phyloP scores from a whole-genome alignment of 306 rosid genomes.

The Abrus pulchellus region DNA sequence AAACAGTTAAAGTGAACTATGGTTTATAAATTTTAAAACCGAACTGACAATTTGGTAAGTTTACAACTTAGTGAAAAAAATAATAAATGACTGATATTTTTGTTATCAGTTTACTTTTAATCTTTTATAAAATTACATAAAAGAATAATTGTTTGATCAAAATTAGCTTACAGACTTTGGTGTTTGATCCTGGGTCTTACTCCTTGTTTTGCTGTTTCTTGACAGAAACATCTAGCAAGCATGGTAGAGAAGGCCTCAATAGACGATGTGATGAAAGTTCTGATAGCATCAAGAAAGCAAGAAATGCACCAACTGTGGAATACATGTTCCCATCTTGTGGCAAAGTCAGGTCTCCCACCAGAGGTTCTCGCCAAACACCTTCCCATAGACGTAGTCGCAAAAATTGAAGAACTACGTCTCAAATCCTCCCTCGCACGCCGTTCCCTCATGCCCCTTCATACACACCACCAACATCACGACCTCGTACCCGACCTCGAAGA shows the following conservation, averaged over 20 bases:
- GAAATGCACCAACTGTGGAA: constrained; percentile 99
- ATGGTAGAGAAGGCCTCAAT: constrained; percentile 98
- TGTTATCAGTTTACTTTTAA: too few relatives aligned
- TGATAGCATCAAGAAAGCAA: constrained; percentile 89
- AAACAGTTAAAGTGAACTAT: too few relatives aligned
- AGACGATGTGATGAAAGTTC: constrained; percentile 97
- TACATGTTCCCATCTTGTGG: constrained; percentile 92
- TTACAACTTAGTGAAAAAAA: too few relatives aligned
- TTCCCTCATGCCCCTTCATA: constrained; percentile 64
- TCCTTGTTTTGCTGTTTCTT: neutral
- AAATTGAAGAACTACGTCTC: constrained; percentile 94
- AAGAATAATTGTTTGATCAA: too few relatives aligned
- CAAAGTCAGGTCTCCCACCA: constrained; percentile 92
- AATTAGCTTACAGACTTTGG: too few relatives aligned
- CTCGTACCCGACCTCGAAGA: constrained; percentile 83
- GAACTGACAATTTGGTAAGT: too few relatives aligned
- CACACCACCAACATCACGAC: constrained; percentile 57
- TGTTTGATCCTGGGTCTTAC: too few relatives aligned
- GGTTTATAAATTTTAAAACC: too few relatives aligned
- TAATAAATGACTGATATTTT: too few relatives aligned
- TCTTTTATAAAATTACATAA: neutral
- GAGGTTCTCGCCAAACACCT: constrained; percentile 93
- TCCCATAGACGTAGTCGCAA: constrained; percentile 82
- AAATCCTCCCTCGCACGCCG: constrained; percentile 83
- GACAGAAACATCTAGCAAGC: constrained; percentile 90